These are phyloP conservation scores for Epichloe aotearoae DNA, from an alignment of 2,329 filamentous ascomycete species.

Conservation along the genomic window DNA sequence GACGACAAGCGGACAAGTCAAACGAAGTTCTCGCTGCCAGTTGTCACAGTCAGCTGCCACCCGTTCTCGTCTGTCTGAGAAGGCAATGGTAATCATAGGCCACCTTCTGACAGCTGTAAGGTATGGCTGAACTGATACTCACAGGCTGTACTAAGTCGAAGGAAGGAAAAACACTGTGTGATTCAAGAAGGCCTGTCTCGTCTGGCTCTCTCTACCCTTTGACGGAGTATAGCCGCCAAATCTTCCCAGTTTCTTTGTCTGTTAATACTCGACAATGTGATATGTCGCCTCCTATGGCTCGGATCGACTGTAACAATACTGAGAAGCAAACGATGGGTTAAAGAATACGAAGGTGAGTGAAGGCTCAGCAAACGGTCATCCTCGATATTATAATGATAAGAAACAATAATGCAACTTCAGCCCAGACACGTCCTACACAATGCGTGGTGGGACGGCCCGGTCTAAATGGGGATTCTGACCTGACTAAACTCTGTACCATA, in stretches of 20 bases:
- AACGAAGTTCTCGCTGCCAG: slow-evolving; percentile 2
- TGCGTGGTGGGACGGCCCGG: neutral
- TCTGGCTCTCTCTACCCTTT: neutral
- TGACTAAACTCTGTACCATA: neutral
- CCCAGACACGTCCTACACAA: neutral
- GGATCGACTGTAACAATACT: neutral
- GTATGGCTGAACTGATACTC: neutral
- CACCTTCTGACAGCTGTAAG: slow-evolving; percentile 1
- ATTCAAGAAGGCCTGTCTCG: neutral
- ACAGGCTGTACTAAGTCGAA: neutral
- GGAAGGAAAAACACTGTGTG: neutral
- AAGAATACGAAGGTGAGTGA: neutral
- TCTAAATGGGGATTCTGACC: slow-evolving; percentile 1
- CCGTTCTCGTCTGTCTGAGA: neutral
- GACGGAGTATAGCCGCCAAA: neutral
- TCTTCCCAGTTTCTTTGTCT: neutral
- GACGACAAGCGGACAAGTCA: slow-evolving; percentile 1
- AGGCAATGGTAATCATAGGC: neutral
- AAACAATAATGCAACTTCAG: neutral
- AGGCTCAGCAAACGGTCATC: neutral
- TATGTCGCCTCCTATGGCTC: neutral
- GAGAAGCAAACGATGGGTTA: neutral
- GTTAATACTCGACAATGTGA: neutral
- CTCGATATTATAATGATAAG: neutral
- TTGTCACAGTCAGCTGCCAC: slow-evolving; percentile 4